Evolutionary conservation across 139 green algal genomes (phyloP).

Genomic region (Chlorella sorokiniana): DNA sequence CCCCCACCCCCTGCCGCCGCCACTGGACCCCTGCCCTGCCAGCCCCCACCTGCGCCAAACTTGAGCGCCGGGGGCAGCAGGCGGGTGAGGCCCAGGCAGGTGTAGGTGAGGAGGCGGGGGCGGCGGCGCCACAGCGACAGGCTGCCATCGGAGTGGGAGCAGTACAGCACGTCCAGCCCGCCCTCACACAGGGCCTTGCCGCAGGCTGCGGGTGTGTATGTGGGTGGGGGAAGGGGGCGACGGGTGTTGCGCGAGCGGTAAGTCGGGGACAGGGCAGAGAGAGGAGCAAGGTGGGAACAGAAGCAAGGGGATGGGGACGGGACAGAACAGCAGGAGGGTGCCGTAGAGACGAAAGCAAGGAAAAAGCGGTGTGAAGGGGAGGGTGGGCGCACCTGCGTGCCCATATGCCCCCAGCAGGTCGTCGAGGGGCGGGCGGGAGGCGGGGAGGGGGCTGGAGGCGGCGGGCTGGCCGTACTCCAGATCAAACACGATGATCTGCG

Average conservation of each 20-base stretch:
- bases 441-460: slow-evolving; percentile 49
- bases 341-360: no score
- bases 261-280: no score
- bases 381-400: slow-evolving; percentile 34
- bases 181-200: slow-evolving; percentile 23
- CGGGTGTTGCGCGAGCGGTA: no score
- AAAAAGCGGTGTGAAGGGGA: no score
- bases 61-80: slow-evolving; percentile 47
- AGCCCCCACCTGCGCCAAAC: slow-evolving; percentile 25
- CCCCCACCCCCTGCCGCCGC: neutral
- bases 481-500: slow-evolving; percentile 78
- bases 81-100: slow-evolving; percentile 33
- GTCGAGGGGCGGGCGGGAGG: slow-evolving; percentile 50
- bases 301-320: no score
- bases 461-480: slow-evolving; percentile 75
- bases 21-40: neutral
- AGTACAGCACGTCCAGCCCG: slow-evolving; percentile 59
- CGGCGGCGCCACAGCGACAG: slow-evolving; percentile 49
- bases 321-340: no score
- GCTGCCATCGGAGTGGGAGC: slow-evolving; percentile 54
- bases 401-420: slow-evolving; percentile 70
- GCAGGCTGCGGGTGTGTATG: neutral
- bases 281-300: no score
- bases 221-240: neutral
- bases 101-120: slow-evolving; percentile 39